Percentiles rank a stretch among this genome's conserved stretches.
These are phyloP conservation scores for Talaromyces proteolyticus DNA, from an alignment of 495 filamentous ascomycete species.

Conservation along the genomic window DNA sequence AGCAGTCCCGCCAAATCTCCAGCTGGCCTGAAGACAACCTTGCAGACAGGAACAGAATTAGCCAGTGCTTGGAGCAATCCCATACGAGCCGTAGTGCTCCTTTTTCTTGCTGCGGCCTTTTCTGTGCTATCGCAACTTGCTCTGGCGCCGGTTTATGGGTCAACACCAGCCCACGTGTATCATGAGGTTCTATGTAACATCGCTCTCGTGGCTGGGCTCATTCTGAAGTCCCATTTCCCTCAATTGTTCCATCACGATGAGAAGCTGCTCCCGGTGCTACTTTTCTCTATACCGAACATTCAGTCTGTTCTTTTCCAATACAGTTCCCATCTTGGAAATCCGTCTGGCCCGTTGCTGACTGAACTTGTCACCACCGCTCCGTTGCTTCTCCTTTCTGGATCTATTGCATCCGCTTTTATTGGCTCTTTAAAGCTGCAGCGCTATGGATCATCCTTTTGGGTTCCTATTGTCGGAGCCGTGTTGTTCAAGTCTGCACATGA, in stretches of 20 bases:
- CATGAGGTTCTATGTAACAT: slow-evolving; percentile 60
- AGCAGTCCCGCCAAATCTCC: not conserved
- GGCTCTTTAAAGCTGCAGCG: slow-evolving; percentile 52
- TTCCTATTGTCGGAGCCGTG: no score
- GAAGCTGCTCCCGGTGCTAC: slow-evolving; percentile 57
- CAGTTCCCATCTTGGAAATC: slow-evolving; percentile 59
- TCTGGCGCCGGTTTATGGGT: slow-evolving; percentile 81
- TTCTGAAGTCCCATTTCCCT: slow-evolving; percentile 42
- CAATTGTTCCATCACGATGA: slow-evolving; percentile 20
- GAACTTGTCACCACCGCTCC: slow-evolving; percentile 68
- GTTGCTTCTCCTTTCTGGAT: slow-evolving; percentile 60
- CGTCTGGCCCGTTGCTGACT: slow-evolving; percentile 67
- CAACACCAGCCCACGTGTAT: slow-evolving; percentile 64
- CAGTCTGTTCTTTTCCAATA: slow-evolving; percentile 62
- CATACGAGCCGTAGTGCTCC: slow-evolving; percentile 33
- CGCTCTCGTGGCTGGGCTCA: slow-evolving; percentile 58
- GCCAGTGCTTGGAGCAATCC: not conserved
- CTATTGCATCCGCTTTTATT: slow-evolving; percentile 56
- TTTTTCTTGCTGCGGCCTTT: slow-evolving; percentile 64
- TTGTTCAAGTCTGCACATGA: slow-evolving; percentile 46
- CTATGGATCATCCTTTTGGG: no score
- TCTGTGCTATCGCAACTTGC: slow-evolving; percentile 69
- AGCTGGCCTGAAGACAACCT: not conserved
- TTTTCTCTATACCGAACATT: slow-evolving; percentile 64
- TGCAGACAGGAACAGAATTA: not conserved